Evolutionary conservation across 2,329 filamentous ascomycete species (phyloP), one percentile per base, ranked within the genome.

Genomic region (Macrophomina pseudophaseolina): DNA sequence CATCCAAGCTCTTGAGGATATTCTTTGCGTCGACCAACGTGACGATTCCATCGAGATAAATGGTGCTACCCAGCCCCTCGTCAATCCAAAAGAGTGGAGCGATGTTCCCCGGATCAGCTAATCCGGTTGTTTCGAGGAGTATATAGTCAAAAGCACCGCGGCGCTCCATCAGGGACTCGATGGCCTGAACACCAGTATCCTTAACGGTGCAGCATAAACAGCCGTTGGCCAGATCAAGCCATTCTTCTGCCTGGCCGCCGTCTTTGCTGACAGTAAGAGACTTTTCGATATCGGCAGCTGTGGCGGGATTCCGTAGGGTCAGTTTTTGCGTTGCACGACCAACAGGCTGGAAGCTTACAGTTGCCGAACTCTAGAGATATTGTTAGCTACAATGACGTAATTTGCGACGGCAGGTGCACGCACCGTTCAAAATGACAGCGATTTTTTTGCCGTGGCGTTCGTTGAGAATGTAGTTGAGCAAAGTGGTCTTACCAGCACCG

Each of bases 171-270:
- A 99, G 83, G 1, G 92, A 92, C 81, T 99, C 95, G 65, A 99
- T 97, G 42, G 95, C 95, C 71, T 92, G 92, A 44, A 99, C 94
- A 12, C 95, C 95, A 0, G 91, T 89, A 77, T 99, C 95, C 81
- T 97, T 99, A 73, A 98, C 94, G 3, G 93, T 97, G 80, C 95
- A 99, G 81, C 95, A 99, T 71, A 99, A 93, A 77, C 95, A 99
- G 69, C 95, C 95, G 72, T 99, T 99, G 63, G 92, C 93, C 64
- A 99, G 88, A 69, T 97, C 94, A 33, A 99, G 88, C 92, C 96
- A 99, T 82, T 97, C 93, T 75, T 95, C 90, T 6, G 94, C 91
- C 74, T 93, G 87, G 74, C 94, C 88, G 46, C 89, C 91, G 67
- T 90, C 91, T 75, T 94, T 89, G 76, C 90, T 97, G 71, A 99